phyloP scores from a whole-genome alignment of 805 yeast species.

The Kluyveromyces lactis region DNA sequence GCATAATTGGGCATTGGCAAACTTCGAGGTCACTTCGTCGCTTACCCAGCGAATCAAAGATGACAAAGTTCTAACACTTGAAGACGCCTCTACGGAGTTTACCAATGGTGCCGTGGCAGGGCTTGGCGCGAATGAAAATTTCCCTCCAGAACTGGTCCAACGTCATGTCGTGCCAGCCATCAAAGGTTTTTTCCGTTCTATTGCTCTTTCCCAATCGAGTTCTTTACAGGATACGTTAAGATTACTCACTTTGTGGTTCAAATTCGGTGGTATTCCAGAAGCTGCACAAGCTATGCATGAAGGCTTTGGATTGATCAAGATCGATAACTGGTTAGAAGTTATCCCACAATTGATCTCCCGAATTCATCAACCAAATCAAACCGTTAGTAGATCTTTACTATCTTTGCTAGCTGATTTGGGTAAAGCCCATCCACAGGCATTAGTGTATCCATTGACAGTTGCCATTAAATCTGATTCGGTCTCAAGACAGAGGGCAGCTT shows the following conservation, averaged over 20 bases:
- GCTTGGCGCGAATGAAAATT: slow-evolving; percentile 3
- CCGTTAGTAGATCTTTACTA: slow-evolving; percentile 71
- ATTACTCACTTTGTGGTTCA: slow-evolving; percentile 87
- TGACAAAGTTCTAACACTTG: slow-evolving; percentile 24
- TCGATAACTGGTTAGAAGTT: slow-evolving; percentile 93
- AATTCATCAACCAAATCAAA: slow-evolving; percentile 88
- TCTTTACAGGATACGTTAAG: slow-evolving; percentile 91
- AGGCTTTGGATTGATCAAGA: slow-evolving; percentile 80
- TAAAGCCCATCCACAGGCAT: slow-evolving; percentile 93
- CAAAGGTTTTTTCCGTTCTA: slow-evolving; percentile 91
- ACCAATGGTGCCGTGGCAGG: slow-evolving; percentile 3
- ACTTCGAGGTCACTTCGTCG: slow-evolving; percentile 85
- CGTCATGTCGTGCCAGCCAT: slow-evolving; percentile 94
- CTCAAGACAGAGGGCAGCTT: slow-evolving; percentile 85
- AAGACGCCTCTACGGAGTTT: slow-evolving; percentile 27
- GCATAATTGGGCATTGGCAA: slow-evolving; percentile 99
- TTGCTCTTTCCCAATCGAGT: slow-evolving; percentile 75
- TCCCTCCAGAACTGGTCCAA: slow-evolving; percentile 52
- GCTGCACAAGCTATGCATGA: slow-evolving; percentile 86
- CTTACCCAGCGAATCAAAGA: slow-evolving; percentile 27
- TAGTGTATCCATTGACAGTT: slow-evolving; percentile 90
- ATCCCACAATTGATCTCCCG: slow-evolving; percentile 93
- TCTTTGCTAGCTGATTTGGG: slow-evolving; percentile 82
- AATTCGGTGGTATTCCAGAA: slow-evolving; percentile 87
- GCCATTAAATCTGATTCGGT: slow-evolving; percentile 91